phyloP scores from a whole-genome alignment of 768 basidiomycete species.

The Suillus subalutaceus region DNA sequence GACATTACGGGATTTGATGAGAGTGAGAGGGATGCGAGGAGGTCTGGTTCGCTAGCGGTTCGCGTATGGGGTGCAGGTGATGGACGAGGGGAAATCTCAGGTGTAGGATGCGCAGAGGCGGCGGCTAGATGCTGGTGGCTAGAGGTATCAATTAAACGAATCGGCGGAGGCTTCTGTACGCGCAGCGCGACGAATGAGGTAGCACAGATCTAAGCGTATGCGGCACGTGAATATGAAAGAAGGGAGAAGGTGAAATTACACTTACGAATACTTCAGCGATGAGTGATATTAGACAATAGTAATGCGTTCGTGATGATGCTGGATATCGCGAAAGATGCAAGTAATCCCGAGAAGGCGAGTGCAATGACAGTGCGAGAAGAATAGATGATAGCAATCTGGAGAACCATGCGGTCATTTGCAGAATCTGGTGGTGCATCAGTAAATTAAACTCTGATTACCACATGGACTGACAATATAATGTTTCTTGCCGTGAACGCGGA shows the following conservation, averaged over 20 bases:
- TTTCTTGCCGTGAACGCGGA: slow-evolving; percentile 66
- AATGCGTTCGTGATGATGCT: slow-evolving; percentile 36
- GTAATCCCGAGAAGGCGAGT: slow-evolving; percentile 42
- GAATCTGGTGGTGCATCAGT: slow-evolving; percentile 41
- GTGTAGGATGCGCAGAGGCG: slow-evolving; percentile 44
- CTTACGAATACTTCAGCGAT: slow-evolving; percentile 61
- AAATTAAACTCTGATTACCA: slow-evolving; percentile 1
- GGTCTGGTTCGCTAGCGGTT: slow-evolving; percentile 50
- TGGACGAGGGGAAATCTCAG: slow-evolving; percentile 33
- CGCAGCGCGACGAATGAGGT: slow-evolving; percentile 58
- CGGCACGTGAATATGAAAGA: slow-evolving; percentile 9
- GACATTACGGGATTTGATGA: slow-evolving; percentile 64
- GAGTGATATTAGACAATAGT: slow-evolving; percentile 52
- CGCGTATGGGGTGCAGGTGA: slow-evolving; percentile 29
- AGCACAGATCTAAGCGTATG: slow-evolving; percentile 46
- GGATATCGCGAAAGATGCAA: slow-evolving; percentile 40
- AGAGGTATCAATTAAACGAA: slow-evolving; percentile 68
- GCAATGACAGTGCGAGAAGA: slow-evolving; percentile 46
- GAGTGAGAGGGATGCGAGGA: slow-evolving; percentile 63
- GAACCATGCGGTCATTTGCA: slow-evolving; percentile 65
- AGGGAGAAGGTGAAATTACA: slow-evolving; percentile 14
- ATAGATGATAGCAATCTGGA: slow-evolving; percentile 54
- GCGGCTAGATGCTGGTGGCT: slow-evolving; percentile 39
- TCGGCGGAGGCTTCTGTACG: slow-evolving; percentile 67
- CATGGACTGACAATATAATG: slow-evolving; percentile 58